These are phyloP conservation scores for Aureobasidium uvarum DNA, from an alignment of 2,329 filamentous ascomycete genomes.

Conservation along the genomic window DNA sequence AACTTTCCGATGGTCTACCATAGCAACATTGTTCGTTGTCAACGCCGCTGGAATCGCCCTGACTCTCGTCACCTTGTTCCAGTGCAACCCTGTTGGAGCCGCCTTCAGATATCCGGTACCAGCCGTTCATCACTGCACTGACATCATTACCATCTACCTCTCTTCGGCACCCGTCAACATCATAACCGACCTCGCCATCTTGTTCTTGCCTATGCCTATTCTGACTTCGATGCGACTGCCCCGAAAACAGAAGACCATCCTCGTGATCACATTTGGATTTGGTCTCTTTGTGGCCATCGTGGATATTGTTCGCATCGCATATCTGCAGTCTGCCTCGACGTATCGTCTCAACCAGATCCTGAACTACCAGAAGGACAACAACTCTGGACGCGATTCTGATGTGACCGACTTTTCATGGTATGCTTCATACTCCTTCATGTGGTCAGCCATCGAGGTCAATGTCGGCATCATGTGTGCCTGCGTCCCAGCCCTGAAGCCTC, in stretches of 20 bases:
- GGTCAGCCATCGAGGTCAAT: constrained; percentile 90
- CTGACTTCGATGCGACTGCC: constrained; percentile 83
- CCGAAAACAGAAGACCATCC: constrained; percentile 78
- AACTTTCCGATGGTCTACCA: constrained; percentile 78
- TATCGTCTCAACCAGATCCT: constrained; percentile 47
- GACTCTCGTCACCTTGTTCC: constrained; percentile 83
- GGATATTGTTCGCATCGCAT: constrained; percentile 86
- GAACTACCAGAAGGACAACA: constrained; percentile 31
- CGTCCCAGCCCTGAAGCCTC: constrained; percentile 86
- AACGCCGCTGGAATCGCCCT: constrained; percentile 75
- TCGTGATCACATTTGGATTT: constrained; percentile 81
- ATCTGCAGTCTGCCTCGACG: constrained; percentile 70
- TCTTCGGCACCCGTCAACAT: constrained; percentile 87
- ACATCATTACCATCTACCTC: constrained; percentile 64
- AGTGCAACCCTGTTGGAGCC: constrained; percentile 72
- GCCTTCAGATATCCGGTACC: constrained; percentile 58
- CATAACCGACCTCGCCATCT: constrained; percentile 81
- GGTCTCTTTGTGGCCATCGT: constrained; percentile 86
- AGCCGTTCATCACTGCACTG: constrained; percentile 53
- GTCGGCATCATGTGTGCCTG: constrained; percentile 87
- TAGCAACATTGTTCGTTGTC: constrained; percentile 71
- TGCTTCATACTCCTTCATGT: constrained; percentile 83
- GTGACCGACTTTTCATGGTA: constrained; percentile 63
- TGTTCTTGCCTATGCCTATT: constrained; percentile 85
- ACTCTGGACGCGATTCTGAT: constrained; percentile 38